phyloP scores from a whole-genome alignment of 1,284 basidiomycete genomes.

The Leccinum subrobustum region DNA sequence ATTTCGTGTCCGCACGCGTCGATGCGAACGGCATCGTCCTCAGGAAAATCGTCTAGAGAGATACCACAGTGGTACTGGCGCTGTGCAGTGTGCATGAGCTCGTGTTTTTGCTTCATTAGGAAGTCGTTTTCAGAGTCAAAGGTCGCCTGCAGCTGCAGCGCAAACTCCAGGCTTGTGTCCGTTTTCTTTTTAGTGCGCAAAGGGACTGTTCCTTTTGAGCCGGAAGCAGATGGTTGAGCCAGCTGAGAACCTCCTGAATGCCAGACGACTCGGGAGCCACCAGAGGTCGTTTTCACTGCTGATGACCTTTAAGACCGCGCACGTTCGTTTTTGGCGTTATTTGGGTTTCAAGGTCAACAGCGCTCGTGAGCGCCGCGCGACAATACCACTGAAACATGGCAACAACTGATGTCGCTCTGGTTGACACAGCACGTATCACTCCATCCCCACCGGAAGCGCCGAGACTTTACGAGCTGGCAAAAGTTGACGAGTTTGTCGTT shows the following conservation, averaged over 20 bases:
- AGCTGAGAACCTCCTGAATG: neutral
- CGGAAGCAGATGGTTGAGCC: neutral
- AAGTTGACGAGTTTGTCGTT: too few species aligned
- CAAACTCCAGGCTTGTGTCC: too few species aligned
- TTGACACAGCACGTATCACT: too few species aligned
- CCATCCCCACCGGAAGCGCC: too few species aligned
- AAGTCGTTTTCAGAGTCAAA: constrained; percentile 44
- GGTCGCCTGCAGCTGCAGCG: too few species aligned
- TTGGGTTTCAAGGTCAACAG: constrained; percentile 31
- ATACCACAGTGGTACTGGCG: constrained; percentile 52
- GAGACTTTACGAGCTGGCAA: too few species aligned
- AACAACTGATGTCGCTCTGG: too few species aligned
- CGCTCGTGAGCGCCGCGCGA: neutral
- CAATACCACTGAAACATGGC: too few species aligned
- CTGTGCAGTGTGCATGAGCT: constrained; percentile 30
- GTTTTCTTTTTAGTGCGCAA: too few species aligned
- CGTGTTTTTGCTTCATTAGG: constrained; percentile 37
- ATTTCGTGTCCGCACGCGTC: constrained; percentile 51
- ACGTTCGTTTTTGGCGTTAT: constrained; percentile 10
- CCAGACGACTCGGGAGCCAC: neutral
- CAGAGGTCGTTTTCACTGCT: neutral
- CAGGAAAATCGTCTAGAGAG: constrained; percentile 51
- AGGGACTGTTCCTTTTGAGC: too few species aligned
- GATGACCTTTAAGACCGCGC: constrained; percentile 3
- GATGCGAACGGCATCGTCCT: constrained; percentile 47